Evolutionary conservation across 352 stramenopile genomes (phyloP).

Genomic region (Saprolegnia parasitica): DNA sequence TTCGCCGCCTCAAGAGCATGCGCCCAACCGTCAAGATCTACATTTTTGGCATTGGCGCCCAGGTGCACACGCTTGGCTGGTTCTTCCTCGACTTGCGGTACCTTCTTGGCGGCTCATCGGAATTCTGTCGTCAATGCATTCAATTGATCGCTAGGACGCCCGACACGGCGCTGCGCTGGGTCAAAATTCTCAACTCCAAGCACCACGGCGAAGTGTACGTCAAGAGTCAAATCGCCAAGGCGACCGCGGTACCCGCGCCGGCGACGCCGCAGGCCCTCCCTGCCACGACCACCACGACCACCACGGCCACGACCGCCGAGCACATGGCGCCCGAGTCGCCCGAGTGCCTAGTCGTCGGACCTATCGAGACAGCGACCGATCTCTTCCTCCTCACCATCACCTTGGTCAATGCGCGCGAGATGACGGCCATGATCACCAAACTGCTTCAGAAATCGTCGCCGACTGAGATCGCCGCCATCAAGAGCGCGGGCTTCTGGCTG

Average conservation of each 20-base stretch:
- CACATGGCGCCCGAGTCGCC: constrained; percentile 32
- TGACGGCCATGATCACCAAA: constrained; percentile 34
- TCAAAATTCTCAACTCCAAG: constrained; percentile 66
- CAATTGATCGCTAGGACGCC: constrained; percentile 41
- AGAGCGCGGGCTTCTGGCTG: constrained; percentile 54
- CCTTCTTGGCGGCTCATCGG: constrained; percentile 15
- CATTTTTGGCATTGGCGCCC: constrained; percentile 52
- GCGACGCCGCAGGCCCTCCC: not conserved
- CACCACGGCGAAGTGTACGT: constrained; percentile 69
- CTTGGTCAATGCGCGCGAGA: constrained; percentile 41
- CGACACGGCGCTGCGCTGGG: constrained; percentile 58
- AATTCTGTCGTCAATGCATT: not conserved
- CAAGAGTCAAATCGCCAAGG: constrained; percentile 31
- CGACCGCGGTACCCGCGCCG: not conserved
- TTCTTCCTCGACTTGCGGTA: constrained; percentile 79
- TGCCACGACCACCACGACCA: not conserved
- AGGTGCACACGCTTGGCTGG: constrained; percentile 59
- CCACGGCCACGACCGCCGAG: not conserved
- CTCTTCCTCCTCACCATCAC: constrained; percentile 64
- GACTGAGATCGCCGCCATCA: constrained; percentile 14
- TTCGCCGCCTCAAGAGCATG: constrained; percentile 63
- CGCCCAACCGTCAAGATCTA: constrained; percentile 61
- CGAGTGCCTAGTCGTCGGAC: constrained; percentile 54
- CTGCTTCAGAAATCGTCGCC: constrained; percentile 14
- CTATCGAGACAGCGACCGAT: constrained; percentile 34